Base-by-base conservation (phyloP, 306 rosid species). In the Vicia faba region DNA sequence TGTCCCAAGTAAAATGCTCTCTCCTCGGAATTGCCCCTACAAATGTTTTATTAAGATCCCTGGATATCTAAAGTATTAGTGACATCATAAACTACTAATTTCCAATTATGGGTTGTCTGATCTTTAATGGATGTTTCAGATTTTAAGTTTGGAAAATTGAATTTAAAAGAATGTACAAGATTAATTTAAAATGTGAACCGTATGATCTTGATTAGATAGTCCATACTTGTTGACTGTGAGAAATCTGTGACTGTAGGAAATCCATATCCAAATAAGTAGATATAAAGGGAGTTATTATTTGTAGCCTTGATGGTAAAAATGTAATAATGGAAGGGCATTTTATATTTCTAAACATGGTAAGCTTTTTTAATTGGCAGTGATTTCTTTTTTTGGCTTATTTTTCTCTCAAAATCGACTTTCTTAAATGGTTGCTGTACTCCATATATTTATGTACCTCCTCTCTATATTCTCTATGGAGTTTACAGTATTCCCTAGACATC, bases 301-400 rank as follows among this genome's bases (percentile, higher is more conserved):
- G 19, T 28, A 55, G 38, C 38, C 11, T 13, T 26, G n/a, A 12
- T 25, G 61, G 61, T 55, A 28, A n/a, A n/a, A n/a, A n/a, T n/a
- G n/a, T n/a, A n/a, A n/a, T n/a, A n/a, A n/a, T n/a, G n/a, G n/a
- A n/a, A n/a, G 36, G 43, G 38, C 19, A 14, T 55, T 5, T 8
- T 35, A 8, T 25, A 11, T 72, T 26, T 73, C 29, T 57, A 58
- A 69, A 50, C 35, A 40, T 61, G 65, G 33, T 5, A 29, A 49
- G 8, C 35, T 58, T 57, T n/a, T 31, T 29, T 26, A 28, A 55
- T 20, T 18, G 68, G 6, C 28, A 9, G 19, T 23, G 31, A 7
- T 51, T 41, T 49, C 25, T 66, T 72, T 66, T 36, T 11, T 35
- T 67, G 51, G 12, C 68, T 62, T 68, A 19, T 59, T 39, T 60